Evolutionary conservation across 805 yeast genomes (phyloP).

Genomic region (Nakazawaea molendinolei): DNA sequence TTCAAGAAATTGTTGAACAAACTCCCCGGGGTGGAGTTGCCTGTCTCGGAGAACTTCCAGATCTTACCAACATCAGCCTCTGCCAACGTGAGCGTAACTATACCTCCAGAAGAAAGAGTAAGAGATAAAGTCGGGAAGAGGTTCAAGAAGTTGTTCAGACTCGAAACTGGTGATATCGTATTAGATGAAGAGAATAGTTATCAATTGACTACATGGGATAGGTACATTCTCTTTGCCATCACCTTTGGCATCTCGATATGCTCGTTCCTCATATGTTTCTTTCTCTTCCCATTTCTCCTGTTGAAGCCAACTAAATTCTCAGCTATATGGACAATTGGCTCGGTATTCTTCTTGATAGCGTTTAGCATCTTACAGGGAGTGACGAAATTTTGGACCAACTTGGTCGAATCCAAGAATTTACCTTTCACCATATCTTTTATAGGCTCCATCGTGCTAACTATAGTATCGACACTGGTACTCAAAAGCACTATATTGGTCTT

Average conservation of each 20-base stretch:
- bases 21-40: slow-evolving; percentile 19
- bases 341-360: slow-evolving; percentile 37
- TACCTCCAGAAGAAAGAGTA: slow-evolving; percentile 12
- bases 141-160: slow-evolving; percentile 11
- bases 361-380: slow-evolving; percentile 78
- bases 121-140: slow-evolving; percentile 11
- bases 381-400: slow-evolving; percentile 57
- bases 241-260: slow-evolving; percentile 64
- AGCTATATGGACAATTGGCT: slow-evolving; percentile 39
- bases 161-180: slow-evolving; percentile 13
- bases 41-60: slow-evolving; percentile 12
- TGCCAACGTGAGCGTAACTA: slow-evolving; percentile 8
- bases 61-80: slow-evolving; percentile 10
- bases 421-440: slow-evolving; percentile 71
- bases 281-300: slow-evolving; percentile 34
- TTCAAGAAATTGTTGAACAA: slow-evolving; percentile 14
- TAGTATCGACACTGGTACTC: slow-evolving; percentile 59
- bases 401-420: slow-evolving; percentile 62
- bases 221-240: slow-evolving; percentile 63
- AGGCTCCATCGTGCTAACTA: slow-evolving; percentile 62
- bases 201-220: slow-evolving; percentile 38
- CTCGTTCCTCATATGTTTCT: slow-evolving; percentile 47
- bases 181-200: slow-evolving; percentile 37
- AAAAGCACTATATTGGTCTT: slow-evolving; percentile 66
- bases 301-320: slow-evolving; percentile 40